These are phyloP conservation scores for Rhexocercosporidium sp. DNA, from an alignment of 2,329 filamentous ascomycete genomes.

Conservation along the genomic window DNA sequence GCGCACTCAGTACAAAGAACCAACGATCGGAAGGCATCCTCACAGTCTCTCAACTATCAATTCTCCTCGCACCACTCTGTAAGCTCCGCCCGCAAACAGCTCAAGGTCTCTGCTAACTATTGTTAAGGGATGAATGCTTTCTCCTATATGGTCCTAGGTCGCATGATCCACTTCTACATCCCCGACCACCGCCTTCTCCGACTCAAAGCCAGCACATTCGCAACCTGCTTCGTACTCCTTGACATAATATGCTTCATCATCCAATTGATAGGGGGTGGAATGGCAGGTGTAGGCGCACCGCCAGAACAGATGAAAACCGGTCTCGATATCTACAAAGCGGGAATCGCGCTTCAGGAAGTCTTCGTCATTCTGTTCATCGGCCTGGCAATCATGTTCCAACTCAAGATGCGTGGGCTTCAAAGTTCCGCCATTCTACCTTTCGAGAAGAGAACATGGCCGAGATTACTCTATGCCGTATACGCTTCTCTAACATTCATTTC, in stretches of 20 bases:
- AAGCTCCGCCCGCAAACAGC: too few species aligned
- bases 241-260: slow-evolving; percentile 46
- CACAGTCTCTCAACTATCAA: slow-evolving; percentile 46
- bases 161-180: slow-evolving; percentile 39
- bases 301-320: slow-evolving; percentile 20
- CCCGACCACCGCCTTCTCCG: slow-evolving; percentile 42
- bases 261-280: slow-evolving; percentile 40
- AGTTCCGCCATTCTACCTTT: background rate
- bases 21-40: slow-evolving; percentile 43
- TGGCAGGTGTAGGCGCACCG: slow-evolving; percentile 16
- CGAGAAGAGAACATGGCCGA: background rate
- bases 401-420: slow-evolving; percentile 17
- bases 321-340: slow-evolving; percentile 35
- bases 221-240: slow-evolving; percentile 51
- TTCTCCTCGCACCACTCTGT: slow-evolving; percentile 44
- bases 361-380: slow-evolving; percentile 33
- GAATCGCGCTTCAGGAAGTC: slow-evolving; percentile 34
- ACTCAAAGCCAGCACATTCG: slow-evolving; percentile 43
- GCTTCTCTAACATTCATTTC: slow-evolving; percentile 32
- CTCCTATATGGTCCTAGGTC: slow-evolving; percentile 38
- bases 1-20: slow-evolving; percentile 47
- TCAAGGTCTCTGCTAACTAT: too few species aligned
- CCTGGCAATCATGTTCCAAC: slow-evolving; percentile 28
- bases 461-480: background rate
- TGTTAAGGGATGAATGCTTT: slow-evolving; percentile 37